Evolutionary conservation across 495 filamentous ascomycete species (phyloP), one percentile per base, ranked within the genome.

Genomic region (Podospora fimiseda): DNA sequence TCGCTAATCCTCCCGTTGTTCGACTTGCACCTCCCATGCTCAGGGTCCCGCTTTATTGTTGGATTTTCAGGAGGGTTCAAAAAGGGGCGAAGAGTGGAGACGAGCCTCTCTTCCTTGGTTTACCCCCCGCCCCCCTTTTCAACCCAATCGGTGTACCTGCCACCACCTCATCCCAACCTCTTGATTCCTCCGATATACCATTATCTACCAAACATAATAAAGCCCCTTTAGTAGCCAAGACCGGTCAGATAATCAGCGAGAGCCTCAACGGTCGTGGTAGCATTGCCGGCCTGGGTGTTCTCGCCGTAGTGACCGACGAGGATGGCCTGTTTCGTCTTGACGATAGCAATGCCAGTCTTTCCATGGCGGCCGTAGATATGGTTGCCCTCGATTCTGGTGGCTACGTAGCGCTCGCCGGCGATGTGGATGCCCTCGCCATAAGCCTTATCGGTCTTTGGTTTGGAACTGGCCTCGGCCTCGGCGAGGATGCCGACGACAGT

Each of bases 351-450:
- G 52, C 93, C 93, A 60, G 82, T 82, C 72, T 85, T 88, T 59
- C 86, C 89, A 90, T 90, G 81, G 78, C 89, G 88, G 55, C 79
- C 87, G 70, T 95, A 94, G 55, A 96, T 66, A 74, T 82, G 86
- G 69, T 84, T 73, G 9, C 87, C 89, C 50, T 89, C 85, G 42
- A 83, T 79, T 55, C 80, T 84, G 69, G 88, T 75, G 58, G 79
- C 74, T 58, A 96, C 74, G 69, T 85, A 95, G 55, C 70, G 73
- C 70, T 84, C 80, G 43, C 85, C 86, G 15, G 64, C 82, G 59
- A 96, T 62, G 63, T 86, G 72, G 67, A 96, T 57, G 41, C 92
- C 92, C 6, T 80, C 73, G 16, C 64, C 58, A 37, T 77, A 71
- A 36, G 73, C 66, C 45, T 76, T 74, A 57, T 54, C 68, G 9